Percentiles rank a stretch among this genome's conserved stretches.
phyloP scores from a whole-genome alignment of 768 basidiomycete species.

The Scleroderma citrinum region DNA sequence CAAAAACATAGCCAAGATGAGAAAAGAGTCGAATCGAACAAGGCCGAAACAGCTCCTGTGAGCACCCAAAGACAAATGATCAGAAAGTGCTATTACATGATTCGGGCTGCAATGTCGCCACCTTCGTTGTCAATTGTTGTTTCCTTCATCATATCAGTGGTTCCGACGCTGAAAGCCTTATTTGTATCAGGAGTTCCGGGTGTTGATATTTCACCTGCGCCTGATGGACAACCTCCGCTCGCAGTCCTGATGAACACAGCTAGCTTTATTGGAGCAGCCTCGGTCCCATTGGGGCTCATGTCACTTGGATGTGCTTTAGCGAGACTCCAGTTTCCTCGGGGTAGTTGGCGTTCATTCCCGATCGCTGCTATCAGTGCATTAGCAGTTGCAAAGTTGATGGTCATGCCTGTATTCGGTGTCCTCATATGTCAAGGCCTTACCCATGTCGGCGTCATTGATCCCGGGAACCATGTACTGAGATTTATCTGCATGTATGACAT shows the following conservation, averaged over 20 bases:
- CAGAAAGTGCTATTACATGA: slow-evolving; percentile 10
- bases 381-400: slow-evolving; percentile 47
- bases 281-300: slow-evolving; percentile 58
- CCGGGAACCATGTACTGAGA: slow-evolving; percentile 51
- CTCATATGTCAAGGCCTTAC: slow-evolving; percentile 48
- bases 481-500: slow-evolving; percentile 63
- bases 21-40: neutral
- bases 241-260: slow-evolving; percentile 53
- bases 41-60: neutral
- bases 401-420: slow-evolving; percentile 59
- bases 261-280: slow-evolving; percentile 55
- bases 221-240: slow-evolving; percentile 64
- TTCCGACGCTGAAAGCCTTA: slow-evolving; percentile 53
- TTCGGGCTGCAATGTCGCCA: slow-evolving; percentile 40
- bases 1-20: neutral
- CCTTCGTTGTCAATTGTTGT: slow-evolving; percentile 48
- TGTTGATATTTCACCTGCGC: slow-evolving; percentile 42
- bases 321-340: slow-evolving; percentile 44
- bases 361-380: slow-evolving; percentile 49
- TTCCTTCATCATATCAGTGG: slow-evolving; percentile 50
- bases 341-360: slow-evolving; percentile 40
- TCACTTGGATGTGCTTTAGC: slow-evolving; percentile 62
- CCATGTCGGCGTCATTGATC: slow-evolving; percentile 39
- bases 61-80: neutral
- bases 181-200: slow-evolving; percentile 44